phyloP scores from a whole-genome alignment of 1,284 basidiomycete species.

The Ceratobasidium sp. region DNA sequence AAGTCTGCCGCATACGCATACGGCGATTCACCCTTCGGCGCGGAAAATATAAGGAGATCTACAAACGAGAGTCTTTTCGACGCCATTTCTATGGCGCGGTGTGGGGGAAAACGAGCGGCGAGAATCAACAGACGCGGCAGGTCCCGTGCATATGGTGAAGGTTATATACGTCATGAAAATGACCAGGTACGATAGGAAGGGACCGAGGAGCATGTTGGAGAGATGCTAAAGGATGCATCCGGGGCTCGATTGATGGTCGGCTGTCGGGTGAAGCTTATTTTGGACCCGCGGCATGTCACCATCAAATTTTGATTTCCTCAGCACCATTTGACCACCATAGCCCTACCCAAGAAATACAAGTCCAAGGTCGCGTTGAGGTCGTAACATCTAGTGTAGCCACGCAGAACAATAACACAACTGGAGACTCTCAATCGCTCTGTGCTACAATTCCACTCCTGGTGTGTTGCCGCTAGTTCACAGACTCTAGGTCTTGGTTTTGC shows the following conservation, averaged over 20 bases:
- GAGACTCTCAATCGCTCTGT: neutral
- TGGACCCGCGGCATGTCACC: neutral
- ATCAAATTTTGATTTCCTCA: too few species aligned
- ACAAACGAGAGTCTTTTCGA: constrained; percentile 16
- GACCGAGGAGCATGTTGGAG: neutral
- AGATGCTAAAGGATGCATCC: too few species aligned
- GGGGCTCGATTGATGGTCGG: neutral
- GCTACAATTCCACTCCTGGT: constrained; percentile 60
- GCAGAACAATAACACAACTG: neutral
- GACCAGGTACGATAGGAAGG: neutral
- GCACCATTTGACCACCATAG: too few species aligned
- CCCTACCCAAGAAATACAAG: constrained; percentile 31
- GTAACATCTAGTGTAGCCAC: neutral
- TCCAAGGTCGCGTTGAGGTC: too few species aligned
- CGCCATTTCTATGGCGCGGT: constrained; percentile 3
- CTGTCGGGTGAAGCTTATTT: neutral
- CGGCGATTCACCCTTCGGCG: constrained; percentile 24
- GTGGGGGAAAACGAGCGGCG: too few species aligned
- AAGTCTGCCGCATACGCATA: constrained; percentile 30
- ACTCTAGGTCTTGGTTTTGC: too few species aligned
- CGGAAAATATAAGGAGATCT: constrained; percentile 26
- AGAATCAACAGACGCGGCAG: too few species aligned
- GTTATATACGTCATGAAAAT: too few species aligned
- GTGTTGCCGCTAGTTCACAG: too few species aligned
- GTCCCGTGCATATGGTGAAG: too few species aligned